Base-by-base conservation (phyloP, 495 filamentous ascomycete genomes). In the Corynascus novoguineensis region DNA sequence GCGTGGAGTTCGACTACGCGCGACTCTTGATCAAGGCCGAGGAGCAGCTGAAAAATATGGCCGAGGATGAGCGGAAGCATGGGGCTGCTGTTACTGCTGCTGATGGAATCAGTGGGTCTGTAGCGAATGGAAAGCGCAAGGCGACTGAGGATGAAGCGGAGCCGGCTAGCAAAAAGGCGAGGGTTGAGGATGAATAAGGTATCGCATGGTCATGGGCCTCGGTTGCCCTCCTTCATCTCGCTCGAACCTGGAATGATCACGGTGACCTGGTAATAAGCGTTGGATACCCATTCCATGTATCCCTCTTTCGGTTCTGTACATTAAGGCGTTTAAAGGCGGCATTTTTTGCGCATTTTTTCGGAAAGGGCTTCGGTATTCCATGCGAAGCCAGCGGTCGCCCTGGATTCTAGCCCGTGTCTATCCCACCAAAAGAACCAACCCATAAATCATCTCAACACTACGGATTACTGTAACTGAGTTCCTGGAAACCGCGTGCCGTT, bases 1-100 rank as follows among this genome's bases (percentile, higher is more conserved):
- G 82, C 59, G 85, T 95, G n/a, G 85, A 89, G 68, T 87, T 86
- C 51, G 91, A 93, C 28, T 97, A 93, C 71, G 81, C 83, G 29
- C 73, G 82, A 38, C 70, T 93, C 31, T 71, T 97, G 55, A 70
- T 57, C 45, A 67, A 53, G 69, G 68, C 58, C 21, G 68, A 60
- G 25, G 60, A 68, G 14, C 66, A 68, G 51, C 42, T 50, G 17
- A 65, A 64, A 50, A 29, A 32, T 6, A 1, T 17, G 15, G 25
- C 11, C 11, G 52, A 54, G 15, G n/a, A 52, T 19, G 17, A 66
- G 17, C 65, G 64, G 46, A 41, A 51, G 21, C 49, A 64, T 8
- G 59, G 38, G 10, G 49, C 37, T 22, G 56, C 53, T n/a, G 56
- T 21, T 41, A 9, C 55, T 53, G 55, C 28, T 25, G 24, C 69